These are phyloP conservation scores for Gastrolobium villosum DNA, from an alignment of 306 rosid genomes.

Conservation along the genomic window DNA sequence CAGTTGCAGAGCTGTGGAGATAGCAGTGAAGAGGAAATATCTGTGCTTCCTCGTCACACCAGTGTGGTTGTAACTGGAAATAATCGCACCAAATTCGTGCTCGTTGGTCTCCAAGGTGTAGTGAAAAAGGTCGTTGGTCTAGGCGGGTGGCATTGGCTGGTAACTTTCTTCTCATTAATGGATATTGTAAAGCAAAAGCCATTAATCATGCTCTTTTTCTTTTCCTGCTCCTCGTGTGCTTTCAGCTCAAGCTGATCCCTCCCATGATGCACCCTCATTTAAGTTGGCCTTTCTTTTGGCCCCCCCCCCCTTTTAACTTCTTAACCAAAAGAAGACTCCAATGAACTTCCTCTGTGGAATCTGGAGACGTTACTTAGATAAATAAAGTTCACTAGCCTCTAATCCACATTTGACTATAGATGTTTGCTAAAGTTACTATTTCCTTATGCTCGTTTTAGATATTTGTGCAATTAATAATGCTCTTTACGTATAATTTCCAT, in stretches of 20 bases:
- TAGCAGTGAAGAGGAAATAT: slow-evolving; percentile 95
- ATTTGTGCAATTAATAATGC: neutral
- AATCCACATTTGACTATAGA: neutral
- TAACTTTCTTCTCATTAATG: too few species aligned
- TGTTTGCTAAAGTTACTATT: neutral
- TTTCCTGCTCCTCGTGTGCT: slow-evolving; percentile 54
- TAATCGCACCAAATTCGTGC: slow-evolving; percentile 95
- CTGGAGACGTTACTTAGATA: slow-evolving; percentile 3
- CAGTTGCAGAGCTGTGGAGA: slow-evolving; percentile 95
- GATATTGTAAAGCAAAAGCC: slow-evolving; percentile 56
- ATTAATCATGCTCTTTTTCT: slow-evolving; percentile 58
- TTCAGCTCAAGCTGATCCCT: slow-evolving; percentile 19
- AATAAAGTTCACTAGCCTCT: neutral
- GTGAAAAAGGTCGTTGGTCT: slow-evolving; percentile 97
- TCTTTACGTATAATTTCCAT: neutral
- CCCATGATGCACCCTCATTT: slow-evolving; percentile 19
- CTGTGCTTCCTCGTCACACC: slow-evolving; percentile 97
- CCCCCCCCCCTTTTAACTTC: neutral
- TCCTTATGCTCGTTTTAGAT: neutral
- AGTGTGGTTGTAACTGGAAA: slow-evolving; percentile 98
- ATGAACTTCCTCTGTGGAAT: slow-evolving; percentile 24
- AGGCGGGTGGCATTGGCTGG: slow-evolving; percentile 99
- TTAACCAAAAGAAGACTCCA: neutral
- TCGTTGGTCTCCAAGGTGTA: slow-evolving; percentile 95
- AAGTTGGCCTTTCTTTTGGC: slow-evolving; percentile 13